Evolutionary conservation across 2,329 filamentous ascomycete genomes (phyloP).

Genomic region (Xylariaceae sp.): DNA sequence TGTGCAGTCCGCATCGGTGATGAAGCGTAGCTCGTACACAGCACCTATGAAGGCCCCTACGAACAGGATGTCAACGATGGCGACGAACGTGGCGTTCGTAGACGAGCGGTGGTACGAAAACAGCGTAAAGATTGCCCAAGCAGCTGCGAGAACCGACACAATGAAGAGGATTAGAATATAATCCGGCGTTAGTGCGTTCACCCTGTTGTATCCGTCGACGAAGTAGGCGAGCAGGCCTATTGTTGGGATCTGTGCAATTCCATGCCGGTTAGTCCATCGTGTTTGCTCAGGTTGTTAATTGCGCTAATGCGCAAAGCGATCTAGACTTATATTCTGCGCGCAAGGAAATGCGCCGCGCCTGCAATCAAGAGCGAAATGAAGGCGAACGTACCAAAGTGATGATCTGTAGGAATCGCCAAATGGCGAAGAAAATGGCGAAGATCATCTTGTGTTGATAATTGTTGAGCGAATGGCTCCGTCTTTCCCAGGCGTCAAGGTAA

Average conservation of each 20-base stretch:
- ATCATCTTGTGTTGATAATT: constrained; percentile 54
- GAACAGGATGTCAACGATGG: constrained; percentile 65
- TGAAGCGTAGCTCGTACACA: constrained; percentile 65
- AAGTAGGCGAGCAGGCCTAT: constrained; percentile 73
- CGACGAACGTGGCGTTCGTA: constrained; percentile 65
- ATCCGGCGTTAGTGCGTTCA: constrained; percentile 64
- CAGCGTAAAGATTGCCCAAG: constrained; percentile 69
- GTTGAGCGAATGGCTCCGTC: not conserved
- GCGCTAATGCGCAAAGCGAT: constrained; percentile 5
- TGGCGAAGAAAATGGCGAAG: constrained; percentile 67
- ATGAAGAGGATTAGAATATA: constrained; percentile 72
- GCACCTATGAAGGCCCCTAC: constrained; percentile 68
- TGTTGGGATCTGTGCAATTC: constrained; percentile 67
- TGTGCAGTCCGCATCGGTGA: constrained; percentile 70
- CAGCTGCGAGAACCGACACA: constrained; percentile 65
- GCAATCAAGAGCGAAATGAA: not conserved
- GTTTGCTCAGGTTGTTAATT: too few relatives aligned
- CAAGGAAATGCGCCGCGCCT: not conserved
- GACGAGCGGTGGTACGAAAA: constrained; percentile 70
- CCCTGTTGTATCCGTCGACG: constrained; percentile 62
- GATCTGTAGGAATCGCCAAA: constrained; percentile 67
- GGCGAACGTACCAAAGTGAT: constrained; percentile 61
- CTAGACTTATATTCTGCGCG: not conserved
- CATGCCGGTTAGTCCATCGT: too few relatives aligned
- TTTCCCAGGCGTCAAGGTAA: not conserved